Conservation (phyloP, 2,329 filamentous ascomycete genomes). For the Fusarium sp. region DNA sequence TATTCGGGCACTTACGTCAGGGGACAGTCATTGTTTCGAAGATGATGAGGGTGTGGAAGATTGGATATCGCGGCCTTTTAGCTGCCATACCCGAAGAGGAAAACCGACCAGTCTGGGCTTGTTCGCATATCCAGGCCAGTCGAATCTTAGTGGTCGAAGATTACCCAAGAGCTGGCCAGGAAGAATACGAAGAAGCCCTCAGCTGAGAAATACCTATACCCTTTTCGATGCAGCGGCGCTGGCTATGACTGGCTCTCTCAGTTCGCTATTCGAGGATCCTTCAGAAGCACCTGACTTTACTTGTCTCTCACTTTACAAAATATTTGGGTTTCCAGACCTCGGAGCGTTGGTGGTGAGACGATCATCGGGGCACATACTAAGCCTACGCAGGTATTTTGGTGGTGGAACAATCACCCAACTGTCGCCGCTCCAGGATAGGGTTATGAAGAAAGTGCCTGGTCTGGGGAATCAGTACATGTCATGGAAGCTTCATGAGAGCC, state of each 20-base stretch:
- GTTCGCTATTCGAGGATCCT: conserved; percentile 62
- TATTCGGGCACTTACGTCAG: conserved; percentile 71
- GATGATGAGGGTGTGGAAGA: conserved; percentile 64
- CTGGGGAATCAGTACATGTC: conserved; percentile 52
- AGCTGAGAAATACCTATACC: conserved; percentile 57
- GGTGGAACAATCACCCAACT: conserved; percentile 75
- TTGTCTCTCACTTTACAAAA: conserved; percentile 73
- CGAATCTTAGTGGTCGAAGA: conserved; percentile 76
- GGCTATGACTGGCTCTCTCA: conserved; percentile 71
- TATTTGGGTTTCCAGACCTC: conserved; percentile 75
- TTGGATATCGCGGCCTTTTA: conserved; percentile 54
- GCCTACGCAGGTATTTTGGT: conserved; percentile 72
- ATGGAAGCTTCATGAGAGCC: conserved; percentile 67
- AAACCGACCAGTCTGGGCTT: conserved; percentile 52
- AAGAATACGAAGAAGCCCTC: conserved; percentile 48
- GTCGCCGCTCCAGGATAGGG: conserved; percentile 46
- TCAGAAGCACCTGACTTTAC: conserved; percentile 70
- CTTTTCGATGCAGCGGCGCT: conserved; percentile 74
- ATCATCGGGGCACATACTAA: conserved; percentile 66
- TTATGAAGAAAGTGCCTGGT: conserved; percentile 56
- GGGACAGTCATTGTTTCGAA: conserved; percentile 69
- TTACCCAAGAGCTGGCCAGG: conserved; percentile 69
- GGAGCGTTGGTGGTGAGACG: conserved; percentile 70
- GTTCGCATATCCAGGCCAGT: conserved; percentile 77
- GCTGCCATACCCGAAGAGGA: conserved; percentile 30